Conservation (phyloP, 116 monocot species). For the Posidonia oceanica region DNA sequence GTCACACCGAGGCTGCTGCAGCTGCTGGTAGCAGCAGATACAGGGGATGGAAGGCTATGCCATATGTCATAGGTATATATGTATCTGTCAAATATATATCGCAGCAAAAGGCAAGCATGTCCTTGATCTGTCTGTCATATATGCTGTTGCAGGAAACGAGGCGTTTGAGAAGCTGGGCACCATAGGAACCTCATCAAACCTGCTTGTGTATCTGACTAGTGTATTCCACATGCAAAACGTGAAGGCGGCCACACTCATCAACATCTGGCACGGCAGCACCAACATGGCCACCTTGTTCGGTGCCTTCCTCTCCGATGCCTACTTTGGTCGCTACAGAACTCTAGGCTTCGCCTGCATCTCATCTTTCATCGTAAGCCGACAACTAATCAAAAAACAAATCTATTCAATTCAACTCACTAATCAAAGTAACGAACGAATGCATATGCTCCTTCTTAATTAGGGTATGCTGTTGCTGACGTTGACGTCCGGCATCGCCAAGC, state of each 20-base stretch:
- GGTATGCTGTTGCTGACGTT: conserved; percentile 27
- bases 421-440: neutral
- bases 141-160: conserved; percentile 31
- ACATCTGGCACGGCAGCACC: conserved; percentile 38
- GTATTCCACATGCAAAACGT: conserved; percentile 46
- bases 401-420: no score
- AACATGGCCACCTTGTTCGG: conserved; percentile 45
- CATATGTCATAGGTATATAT: conserved; percentile 11
- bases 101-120: neutral
- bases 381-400: no score
- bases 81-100: neutral
- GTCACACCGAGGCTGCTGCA: neutral
- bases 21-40: neutral
- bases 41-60: conserved; percentile 25
- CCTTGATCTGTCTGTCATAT: neutral
- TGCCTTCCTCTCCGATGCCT: conserved; percentile 49
- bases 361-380: conserved; percentile 11
- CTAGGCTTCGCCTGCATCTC: conserved; percentile 27
- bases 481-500: conserved; percentile 19
- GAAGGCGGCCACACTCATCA: conserved; percentile 25
- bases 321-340: conserved; percentile 38
- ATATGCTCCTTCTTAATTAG: conserved; percentile 5
- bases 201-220: conserved; percentile 45
- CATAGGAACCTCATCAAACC: conserved; percentile 41
- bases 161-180: conserved; percentile 66